phyloP scores from a whole-genome alignment of 257 asterid species.

The Gynochthodes officinalis region DNA sequence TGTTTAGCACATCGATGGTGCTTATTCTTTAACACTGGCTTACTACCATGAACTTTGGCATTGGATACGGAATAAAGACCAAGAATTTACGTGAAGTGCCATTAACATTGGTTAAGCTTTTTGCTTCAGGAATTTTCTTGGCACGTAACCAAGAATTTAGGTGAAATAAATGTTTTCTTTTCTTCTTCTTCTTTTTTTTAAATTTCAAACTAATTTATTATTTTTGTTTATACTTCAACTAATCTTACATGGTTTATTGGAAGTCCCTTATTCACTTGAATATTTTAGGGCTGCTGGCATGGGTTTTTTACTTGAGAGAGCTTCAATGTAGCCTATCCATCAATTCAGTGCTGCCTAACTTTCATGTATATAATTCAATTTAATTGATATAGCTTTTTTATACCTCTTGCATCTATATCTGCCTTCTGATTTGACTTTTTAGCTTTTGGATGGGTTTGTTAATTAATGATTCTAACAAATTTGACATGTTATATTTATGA shows the following conservation, averaged over 20 bases:
- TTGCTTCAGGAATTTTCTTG: neutral
- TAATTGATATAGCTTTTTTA: neutral
- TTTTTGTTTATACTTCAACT: neutral
- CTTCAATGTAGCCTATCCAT: neutral
- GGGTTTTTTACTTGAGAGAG: neutral
- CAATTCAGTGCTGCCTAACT: neutral
- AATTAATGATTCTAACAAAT: neutral
- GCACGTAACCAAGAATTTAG: too few species aligned
- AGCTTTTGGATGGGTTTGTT: neutral
- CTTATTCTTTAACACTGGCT: neutral
- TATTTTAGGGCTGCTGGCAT: too few species aligned
- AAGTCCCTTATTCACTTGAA: neutral
- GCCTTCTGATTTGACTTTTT: neutral
- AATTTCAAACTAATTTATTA: too few species aligned
- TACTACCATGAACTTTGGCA: neutral
- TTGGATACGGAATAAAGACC: too few species aligned
- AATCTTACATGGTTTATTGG: neutral
- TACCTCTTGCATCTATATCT: neutral
- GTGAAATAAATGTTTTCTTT: too few species aligned
- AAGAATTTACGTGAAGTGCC: neutral
- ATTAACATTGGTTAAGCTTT: too few species aligned
- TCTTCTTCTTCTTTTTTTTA: too few species aligned
- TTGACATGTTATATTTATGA: neutral
- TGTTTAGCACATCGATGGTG: neutral
- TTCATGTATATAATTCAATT: neutral